Evolutionary conservation across 305 asterid genomes (phyloP).

Genomic region (Fraxinus sp.): DNA sequence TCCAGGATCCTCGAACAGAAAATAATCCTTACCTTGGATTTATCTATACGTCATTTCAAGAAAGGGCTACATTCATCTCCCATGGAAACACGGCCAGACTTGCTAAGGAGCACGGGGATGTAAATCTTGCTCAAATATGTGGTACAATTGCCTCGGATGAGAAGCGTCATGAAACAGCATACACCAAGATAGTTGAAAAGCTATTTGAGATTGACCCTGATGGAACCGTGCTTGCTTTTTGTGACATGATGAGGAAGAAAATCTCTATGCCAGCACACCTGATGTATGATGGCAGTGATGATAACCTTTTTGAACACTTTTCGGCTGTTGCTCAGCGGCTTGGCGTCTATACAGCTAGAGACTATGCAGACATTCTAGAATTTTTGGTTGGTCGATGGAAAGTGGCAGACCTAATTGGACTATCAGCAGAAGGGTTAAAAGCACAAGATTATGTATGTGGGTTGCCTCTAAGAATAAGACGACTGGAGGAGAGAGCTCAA

Average conservation of each 20-base stretch:
- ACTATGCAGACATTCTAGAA: constrained; percentile 50
- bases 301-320: constrained; percentile 46
- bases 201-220: constrained; percentile 51
- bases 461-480: constrained; percentile 41
- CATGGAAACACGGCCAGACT: constrained; percentile 53
- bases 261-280: constrained; percentile 57
- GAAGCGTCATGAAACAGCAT: constrained; percentile 52
- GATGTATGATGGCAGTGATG: constrained; percentile 50
- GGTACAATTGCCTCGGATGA: constrained; percentile 51
- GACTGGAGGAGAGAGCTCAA: constrained; percentile 51
- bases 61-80: constrained; percentile 52
- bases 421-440: constrained; percentile 43
- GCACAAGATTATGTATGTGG: constrained; percentile 51
- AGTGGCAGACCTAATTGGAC: constrained; percentile 36
- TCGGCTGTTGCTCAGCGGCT: constrained; percentile 54
- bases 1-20: constrained; percentile 50
- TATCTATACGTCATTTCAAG: constrained; percentile 58
- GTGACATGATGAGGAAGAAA: constrained; percentile 55
- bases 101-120: constrained; percentile 47
- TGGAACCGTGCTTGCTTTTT: constrained; percentile 44
- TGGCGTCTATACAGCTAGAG: constrained; percentile 49
- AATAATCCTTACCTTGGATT: constrained; percentile 54
- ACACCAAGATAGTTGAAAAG: constrained; percentile 52
- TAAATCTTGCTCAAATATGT: constrained; percentile 47
- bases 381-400: constrained; percentile 52